Conservation (phyloP, 106 monocot genomes). For the Platanthera guangdongensis region DNA sequence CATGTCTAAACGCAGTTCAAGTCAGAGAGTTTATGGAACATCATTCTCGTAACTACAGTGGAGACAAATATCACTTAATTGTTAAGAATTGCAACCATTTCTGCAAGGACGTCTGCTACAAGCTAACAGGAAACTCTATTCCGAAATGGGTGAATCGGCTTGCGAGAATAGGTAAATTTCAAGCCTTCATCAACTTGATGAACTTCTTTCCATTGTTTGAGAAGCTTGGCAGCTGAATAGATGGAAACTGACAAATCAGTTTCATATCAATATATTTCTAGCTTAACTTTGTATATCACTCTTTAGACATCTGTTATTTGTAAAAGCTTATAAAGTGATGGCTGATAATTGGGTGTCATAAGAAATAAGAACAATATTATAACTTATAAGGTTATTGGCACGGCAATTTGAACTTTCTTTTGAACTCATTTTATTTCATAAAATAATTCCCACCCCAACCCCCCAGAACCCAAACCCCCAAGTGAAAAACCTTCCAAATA, state of each 20-base stretch:
- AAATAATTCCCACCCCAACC: not conserved
- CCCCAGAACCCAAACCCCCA: not conserved
- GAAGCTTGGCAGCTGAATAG: not conserved
- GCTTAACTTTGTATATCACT: not conserved
- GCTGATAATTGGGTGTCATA: not conserved
- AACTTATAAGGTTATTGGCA: not conserved
- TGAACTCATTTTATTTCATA: not conserved
- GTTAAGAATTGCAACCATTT: slow-evolving; percentile 89
- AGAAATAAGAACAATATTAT: not conserved
- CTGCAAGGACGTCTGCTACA: slow-evolving; percentile 76
- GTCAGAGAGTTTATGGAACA: slow-evolving; percentile 87
- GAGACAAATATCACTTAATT: slow-evolving; percentile 76
- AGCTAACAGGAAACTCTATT: slow-evolving; percentile 75
- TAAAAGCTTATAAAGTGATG: not conserved
- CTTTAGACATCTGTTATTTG: not conserved
- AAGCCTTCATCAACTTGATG: slow-evolving; percentile 3
- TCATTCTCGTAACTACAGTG: slow-evolving; percentile 66
- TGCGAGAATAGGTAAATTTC: slow-evolving; percentile 60
- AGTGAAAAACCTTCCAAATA: not conserved
- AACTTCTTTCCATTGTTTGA: not conserved
- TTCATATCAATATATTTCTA: not conserved
- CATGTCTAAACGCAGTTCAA: slow-evolving; percentile 70
- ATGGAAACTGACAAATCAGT: not conserved
- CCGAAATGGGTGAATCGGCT: slow-evolving; percentile 92
- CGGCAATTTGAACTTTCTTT: not conserved